phyloP scores from a whole-genome alignment of 108 stramenopile genomes.

The Licmophora abbreviata region DNA sequence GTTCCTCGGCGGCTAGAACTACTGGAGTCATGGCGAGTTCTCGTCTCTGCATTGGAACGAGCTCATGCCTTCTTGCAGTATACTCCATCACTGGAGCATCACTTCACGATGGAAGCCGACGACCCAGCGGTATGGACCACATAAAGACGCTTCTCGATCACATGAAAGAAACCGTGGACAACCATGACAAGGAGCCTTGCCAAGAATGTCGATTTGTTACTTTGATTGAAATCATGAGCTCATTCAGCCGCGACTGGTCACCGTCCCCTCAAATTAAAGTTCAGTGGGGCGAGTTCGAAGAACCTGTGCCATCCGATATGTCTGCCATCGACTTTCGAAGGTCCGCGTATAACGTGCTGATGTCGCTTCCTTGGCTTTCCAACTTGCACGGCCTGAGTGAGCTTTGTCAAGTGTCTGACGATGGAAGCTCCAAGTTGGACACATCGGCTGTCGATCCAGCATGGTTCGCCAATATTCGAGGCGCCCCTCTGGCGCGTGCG shows the following conservation, averaged over 20 bases:
- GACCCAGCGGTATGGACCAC: not conserved
- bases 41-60: slow-evolving; percentile 1
- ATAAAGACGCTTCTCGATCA: slow-evolving; percentile 12
- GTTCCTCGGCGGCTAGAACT: slow-evolving; percentile 3
- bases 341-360: slow-evolving; percentile 25
- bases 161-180: slow-evolving; percentile 23
- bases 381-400: slow-evolving; percentile 13
- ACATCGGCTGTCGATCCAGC: not conserved
- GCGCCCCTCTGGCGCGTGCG: slow-evolving; percentile 9
- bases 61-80: slow-evolving; percentile 8
- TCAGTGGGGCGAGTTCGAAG: slow-evolving; percentile 16
- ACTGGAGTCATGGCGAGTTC: slow-evolving; percentile 8
- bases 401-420: slow-evolving; percentile 10
- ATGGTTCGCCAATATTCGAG: slow-evolving; percentile 3
- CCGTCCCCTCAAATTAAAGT: slow-evolving; percentile 10
- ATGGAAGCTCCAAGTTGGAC: not conserved
- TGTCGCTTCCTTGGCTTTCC: slow-evolving; percentile 23
- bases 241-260: slow-evolving; percentile 14
- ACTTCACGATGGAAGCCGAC: not conserved
- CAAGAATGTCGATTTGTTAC: slow-evolving; percentile 30
- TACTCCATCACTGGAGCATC: not conserved
- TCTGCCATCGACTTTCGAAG: slow-evolving; percentile 18
- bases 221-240: slow-evolving; percentile 21
- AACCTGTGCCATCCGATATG: slow-evolving; percentile 8
- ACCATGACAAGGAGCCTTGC: slow-evolving; percentile 10